These are phyloP conservation scores for Nannochloris sp. DNA, from an alignment of 139 green algal genomes.

Conservation along the genomic window DNA sequence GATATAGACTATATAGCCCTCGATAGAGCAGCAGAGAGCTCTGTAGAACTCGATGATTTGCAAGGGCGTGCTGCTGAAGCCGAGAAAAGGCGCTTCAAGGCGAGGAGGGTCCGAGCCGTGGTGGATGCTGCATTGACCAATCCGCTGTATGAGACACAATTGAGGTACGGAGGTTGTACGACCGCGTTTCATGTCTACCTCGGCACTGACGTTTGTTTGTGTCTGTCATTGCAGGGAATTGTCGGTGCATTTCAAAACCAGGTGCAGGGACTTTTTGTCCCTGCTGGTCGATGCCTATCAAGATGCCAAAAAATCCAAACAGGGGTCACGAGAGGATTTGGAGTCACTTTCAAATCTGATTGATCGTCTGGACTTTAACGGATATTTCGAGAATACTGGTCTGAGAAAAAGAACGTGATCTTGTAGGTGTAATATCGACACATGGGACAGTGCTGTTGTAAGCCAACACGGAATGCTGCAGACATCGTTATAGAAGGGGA, in stretches of 20 bases:
- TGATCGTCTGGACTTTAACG: conserved; percentile 42
- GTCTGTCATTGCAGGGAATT: conserved; percentile 8
- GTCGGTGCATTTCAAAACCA: conserved; percentile 5
- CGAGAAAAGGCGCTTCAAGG: neutral
- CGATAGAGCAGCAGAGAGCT: neutral
- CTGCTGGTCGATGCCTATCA: conserved; percentile 30
- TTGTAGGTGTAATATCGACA: no score
- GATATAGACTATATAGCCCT: conserved; percentile 5
- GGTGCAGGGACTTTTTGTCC: conserved; percentile 17
- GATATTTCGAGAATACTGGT: conserved; percentile 12
- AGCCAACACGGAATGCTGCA: no score
- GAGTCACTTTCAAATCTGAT: conserved; percentile 41
- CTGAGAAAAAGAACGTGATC: no score
- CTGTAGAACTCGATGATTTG: neutral
- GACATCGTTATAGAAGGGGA: neutral
- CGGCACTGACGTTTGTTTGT: neutral
- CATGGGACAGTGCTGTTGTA: neutral
- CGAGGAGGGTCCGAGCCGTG: neutral
- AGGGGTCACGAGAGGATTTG: conserved; percentile 39
- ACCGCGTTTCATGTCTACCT: neutral
- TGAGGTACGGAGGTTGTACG: neutral
- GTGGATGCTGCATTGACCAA: conserved; percentile 10
- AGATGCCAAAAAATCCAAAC: conserved; percentile 15
- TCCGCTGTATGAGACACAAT: conserved; percentile 1
- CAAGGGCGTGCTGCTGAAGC: neutral